These are phyloP conservation scores for Primulina eburnea DNA, from an alignment of 257 asterid genomes.

Conservation along the genomic window DNA sequence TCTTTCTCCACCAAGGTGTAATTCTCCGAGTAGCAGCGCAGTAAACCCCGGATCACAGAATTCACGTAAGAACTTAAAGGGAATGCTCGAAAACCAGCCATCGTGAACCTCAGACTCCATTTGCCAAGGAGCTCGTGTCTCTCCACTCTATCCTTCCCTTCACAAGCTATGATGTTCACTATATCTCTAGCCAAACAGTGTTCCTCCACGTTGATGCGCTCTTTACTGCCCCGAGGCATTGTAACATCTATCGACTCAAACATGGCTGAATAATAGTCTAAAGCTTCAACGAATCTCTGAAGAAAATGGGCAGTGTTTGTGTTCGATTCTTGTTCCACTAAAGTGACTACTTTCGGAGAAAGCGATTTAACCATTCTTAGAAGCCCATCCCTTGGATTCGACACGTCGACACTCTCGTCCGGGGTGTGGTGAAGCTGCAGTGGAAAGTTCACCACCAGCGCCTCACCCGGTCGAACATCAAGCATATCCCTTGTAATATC, in stretches of 20 bases:
- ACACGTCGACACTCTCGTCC: conserved; percentile 83
- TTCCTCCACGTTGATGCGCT: conserved; percentile 83
- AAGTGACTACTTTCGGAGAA: conserved; percentile 66
- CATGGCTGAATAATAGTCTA: conserved; percentile 77
- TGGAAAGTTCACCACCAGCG: conserved; percentile 80
- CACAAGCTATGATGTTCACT: conserved; percentile 90
- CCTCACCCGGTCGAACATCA: conserved; percentile 69
- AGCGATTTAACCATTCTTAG: conserved; percentile 73
- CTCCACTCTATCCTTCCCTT: conserved; percentile 83
- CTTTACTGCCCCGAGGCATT: conserved; percentile 67
- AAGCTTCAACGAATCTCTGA: conserved; percentile 60
- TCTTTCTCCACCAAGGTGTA: conserved; percentile 75
- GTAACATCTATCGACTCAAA: conserved; percentile 83
- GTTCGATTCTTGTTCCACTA: conserved; percentile 92
- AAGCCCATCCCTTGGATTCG: conserved; percentile 82
- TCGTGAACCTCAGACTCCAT: conserved; percentile 72
- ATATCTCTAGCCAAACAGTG: conserved; percentile 88
- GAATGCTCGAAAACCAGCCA: conserved; percentile 80
- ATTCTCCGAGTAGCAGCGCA: conserved; percentile 69
- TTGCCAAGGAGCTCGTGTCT: conserved; percentile 89
- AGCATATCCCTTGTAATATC: conserved; percentile 68
- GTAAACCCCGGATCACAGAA: conserved; percentile 65
- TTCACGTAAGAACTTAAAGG: conserved; percentile 75
- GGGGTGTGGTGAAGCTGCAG: conserved; percentile 91
- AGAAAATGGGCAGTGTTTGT: conserved; percentile 82